These are phyloP conservation scores for Vitis hybrid DNA, from an alignment of 177 flowering plant genomes.

Conservation along the genomic window DNA sequence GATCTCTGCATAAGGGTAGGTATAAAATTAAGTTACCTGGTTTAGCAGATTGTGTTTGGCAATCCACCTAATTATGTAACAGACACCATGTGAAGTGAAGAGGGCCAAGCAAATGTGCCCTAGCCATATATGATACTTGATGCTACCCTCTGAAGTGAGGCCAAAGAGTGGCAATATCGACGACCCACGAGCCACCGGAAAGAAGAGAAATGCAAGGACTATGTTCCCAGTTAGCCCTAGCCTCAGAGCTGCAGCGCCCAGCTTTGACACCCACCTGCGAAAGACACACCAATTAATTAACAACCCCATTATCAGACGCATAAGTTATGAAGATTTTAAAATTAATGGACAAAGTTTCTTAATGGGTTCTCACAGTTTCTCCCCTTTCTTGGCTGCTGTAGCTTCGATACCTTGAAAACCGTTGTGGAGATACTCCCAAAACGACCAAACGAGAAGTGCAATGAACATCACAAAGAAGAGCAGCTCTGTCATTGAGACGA, in stretches of 20 bases:
- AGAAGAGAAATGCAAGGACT: slow-evolving; percentile 60
- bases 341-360: neutral
- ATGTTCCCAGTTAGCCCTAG: slow-evolving; percentile 59
- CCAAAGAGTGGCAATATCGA: slow-evolving; percentile 65
- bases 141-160: slow-evolving; percentile 60
- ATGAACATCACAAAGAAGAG: slow-evolving; percentile 39
- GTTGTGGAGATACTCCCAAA: slow-evolving; percentile 16
- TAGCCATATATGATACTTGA: slow-evolving; percentile 81
- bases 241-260: slow-evolving; percentile 29
- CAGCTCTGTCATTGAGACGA: slow-evolving; percentile 41
- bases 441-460: slow-evolving; percentile 41
- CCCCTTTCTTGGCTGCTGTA: slow-evolving; percentile 16
- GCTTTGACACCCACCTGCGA: slow-evolving; percentile 50
- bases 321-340: neutral
- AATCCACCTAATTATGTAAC: slow-evolving; percentile 49
- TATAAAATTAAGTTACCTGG: slow-evolving; percentile 29
- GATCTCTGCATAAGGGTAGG: too few relatives aligned
- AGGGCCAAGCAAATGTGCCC: slow-evolving; percentile 60
- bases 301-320: neutral
- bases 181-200: slow-evolving; percentile 75
- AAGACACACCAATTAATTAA: neutral
- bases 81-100: slow-evolving; percentile 62
- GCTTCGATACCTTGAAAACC: slow-evolving; percentile 15
- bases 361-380: slow-evolving; percentile 24
- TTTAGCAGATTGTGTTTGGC: slow-evolving; percentile 19